Evolutionary conservation across 2,329 filamentous ascomycete species (phyloP).

Genomic region (Phyllosticta citribraziliensis): DNA sequence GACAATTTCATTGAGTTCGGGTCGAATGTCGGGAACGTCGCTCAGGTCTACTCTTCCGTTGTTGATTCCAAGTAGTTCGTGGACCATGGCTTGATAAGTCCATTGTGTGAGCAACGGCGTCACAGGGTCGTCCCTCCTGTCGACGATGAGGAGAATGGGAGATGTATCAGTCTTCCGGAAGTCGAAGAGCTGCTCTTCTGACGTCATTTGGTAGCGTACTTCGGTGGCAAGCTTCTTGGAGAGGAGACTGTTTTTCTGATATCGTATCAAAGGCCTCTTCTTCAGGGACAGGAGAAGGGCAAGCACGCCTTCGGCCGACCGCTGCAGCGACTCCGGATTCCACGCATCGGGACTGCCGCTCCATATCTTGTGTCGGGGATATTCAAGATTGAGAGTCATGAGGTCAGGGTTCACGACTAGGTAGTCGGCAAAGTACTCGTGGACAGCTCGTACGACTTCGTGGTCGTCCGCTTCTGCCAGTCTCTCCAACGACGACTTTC

Average conservation of each 20-base stretch:
- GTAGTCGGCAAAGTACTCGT: conserved; percentile 96
- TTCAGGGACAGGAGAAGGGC: conserved; percentile 81
- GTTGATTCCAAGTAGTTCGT: conserved; percentile 84
- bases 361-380: conserved; percentile 71
- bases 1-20: conserved; percentile 88
- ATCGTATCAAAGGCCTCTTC: conserved; percentile 92
- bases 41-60: conserved; percentile 91
- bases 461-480: conserved; percentile 95
- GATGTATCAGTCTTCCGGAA: conserved; percentile 92
- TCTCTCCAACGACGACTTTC: conserved; percentile 89
- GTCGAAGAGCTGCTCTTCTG: conserved; percentile 94
- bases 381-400: conserved; percentile 66
- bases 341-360: conserved; percentile 72
- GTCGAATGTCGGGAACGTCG: conserved; percentile 70
- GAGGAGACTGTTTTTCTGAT: conserved; percentile 80
- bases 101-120: conserved; percentile 92
- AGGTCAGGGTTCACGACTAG: conserved; percentile 91
- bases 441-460: conserved; percentile 86
- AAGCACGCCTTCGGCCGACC: conserved; percentile 78
- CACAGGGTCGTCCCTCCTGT: conserved; percentile 87
- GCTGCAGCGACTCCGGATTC: conserved; percentile 80
- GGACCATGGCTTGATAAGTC: conserved; percentile 99
- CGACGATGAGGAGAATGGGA: conserved; percentile 80
- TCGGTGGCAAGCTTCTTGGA: conserved; percentile 91
- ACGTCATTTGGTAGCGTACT: conserved; percentile 82